Base-by-base conservation (phyloP, 169 alveolate species). In the Plasmodium falciparum region DNA sequence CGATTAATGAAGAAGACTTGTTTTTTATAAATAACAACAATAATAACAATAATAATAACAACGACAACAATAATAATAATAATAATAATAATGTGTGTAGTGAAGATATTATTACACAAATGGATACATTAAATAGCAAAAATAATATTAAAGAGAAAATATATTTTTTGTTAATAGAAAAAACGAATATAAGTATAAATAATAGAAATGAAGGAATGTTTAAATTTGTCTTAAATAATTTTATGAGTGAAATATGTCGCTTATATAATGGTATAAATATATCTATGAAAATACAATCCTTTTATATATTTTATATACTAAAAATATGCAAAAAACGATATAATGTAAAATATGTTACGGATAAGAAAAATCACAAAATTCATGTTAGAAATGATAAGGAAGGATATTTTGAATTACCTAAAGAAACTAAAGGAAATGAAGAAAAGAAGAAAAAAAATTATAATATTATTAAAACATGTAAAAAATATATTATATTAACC, bases 181-280 rank as follows among this genome's bases (percentile, higher is more conserved):
- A 83, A 83, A 83, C 61, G 7, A 69, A 69, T 61, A 22, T 83
- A 20, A 45, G 45, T 47, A 33, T 83, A 29, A 33, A 47, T 7
- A 83, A 83, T 69, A 83, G 70, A 63, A 83, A 67, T 69, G 83
- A 69, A 69, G 91, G 91, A 11, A 24, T 83, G 61, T 83, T 83
- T 62, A 69, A 83, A 69, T 20, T 83, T 12, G 73, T 56, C 11
- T 67, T 56, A 13, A 69, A 67, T 39, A 69, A 54, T 26, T 83
- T 83, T 52, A 54, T 83, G 74, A 49, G 80, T 33, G 91, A 83
- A 63, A 13, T 83, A 22, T 54, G 56, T 69, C 59, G 26, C 43
- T 39, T 70, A 62, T 15, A 47, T 20, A 45, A 12, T 24, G 58
- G 7, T 11, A 33, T 83, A 47, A 69, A 83, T 58, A 39, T 83